Evolutionary conservation across 441 rosid genomes (phyloP).

Genomic region (Brassica balearica): DNA sequence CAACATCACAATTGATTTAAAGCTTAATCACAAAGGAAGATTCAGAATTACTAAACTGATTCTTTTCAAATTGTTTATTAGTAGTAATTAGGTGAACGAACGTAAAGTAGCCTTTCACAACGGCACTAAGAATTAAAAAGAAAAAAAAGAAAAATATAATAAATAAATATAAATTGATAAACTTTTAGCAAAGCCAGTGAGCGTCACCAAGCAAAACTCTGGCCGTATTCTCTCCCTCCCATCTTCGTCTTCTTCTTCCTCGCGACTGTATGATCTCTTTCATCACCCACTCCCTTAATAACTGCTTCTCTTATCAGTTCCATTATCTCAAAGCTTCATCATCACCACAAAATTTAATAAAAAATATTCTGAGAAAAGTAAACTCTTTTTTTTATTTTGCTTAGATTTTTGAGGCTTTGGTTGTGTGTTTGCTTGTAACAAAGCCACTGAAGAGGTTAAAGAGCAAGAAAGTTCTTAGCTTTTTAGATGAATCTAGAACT

Average conservation of each 20-base stretch:
- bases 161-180: background rate
- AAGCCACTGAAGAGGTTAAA: background rate
- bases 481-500: background rate
- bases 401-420: background rate
- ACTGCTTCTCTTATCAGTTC: constrained; percentile 23
- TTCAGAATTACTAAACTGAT: constrained; percentile 12
- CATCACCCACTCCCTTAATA: constrained; percentile 14
- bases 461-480: constrained; percentile 33
- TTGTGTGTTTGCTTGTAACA: constrained; percentile 19
- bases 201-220: background rate
- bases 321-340: constrained; percentile 13
- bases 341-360: background rate
- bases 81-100: constrained; percentile 27
- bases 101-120: constrained; percentile 2
- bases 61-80: background rate
- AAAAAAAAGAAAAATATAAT: background rate
- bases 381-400: background rate
- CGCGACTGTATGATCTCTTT: constrained; percentile 31
- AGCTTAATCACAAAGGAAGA: constrained; percentile 27
- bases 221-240: background rate
- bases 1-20: constrained; percentile 25
- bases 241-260: constrained; percentile 12
- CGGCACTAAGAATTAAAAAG: background rate
- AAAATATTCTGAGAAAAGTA: constrained; percentile 20
- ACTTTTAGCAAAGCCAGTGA: background rate